Evolutionary conservation across 2,329 filamentous ascomycete genomes (phyloP).

Genomic region (Colletotrichum sp.): DNA sequence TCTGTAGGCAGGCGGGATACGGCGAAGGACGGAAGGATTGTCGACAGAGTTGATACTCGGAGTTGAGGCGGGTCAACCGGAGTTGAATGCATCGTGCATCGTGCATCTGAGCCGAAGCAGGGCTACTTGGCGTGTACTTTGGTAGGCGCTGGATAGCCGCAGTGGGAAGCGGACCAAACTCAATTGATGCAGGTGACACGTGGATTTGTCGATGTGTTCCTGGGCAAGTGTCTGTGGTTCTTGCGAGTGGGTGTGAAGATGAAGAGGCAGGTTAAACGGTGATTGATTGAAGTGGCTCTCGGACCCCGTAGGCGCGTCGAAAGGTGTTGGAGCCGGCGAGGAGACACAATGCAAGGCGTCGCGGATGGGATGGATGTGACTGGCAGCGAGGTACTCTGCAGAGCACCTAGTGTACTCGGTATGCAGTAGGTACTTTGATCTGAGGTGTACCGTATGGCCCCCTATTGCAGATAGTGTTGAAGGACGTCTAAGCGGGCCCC

Average conservation of each 20-base stretch:
- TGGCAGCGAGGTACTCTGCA: background rate
- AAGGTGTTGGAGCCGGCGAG: background rate
- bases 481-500: background rate
- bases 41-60: background rate
- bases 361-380: background rate
- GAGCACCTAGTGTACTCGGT: background rate
- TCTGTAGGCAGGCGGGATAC: background rate
- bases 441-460: background rate
- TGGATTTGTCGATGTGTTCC: constrained; percentile 9
- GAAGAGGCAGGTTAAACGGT: background rate
- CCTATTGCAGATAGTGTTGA: background rate
- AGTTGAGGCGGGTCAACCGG: background rate
- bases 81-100: background rate
- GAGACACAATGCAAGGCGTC: background rate
- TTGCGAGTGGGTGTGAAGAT: background rate
- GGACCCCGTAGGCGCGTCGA: background rate
- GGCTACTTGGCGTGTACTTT: background rate
- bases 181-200: constrained; percentile 1
- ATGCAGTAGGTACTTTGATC: background rate
- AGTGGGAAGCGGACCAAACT: background rate
- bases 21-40: background rate
- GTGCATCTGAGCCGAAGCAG: background rate
- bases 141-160: background rate
- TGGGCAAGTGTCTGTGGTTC: background rate
- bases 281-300: background rate